Conservation (phyloP, 108 stramenopile genomes). For the Cyclotella choctawhatcheeana region DNA sequence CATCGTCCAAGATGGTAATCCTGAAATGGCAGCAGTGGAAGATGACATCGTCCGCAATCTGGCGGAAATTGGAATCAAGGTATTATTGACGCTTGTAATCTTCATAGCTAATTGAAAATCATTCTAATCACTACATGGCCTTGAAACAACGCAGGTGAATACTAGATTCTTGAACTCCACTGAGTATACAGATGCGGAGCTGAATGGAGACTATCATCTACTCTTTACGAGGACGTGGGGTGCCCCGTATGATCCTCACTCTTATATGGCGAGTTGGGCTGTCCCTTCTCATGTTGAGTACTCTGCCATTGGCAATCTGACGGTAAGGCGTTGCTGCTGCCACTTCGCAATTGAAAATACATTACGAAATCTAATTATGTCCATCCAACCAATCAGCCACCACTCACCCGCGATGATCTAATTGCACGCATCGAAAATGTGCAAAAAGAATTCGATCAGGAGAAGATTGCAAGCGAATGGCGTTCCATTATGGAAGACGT, state of each 20-base stretch:
- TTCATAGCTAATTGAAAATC: too few species aligned
- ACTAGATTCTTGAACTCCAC: conserved; percentile 29
- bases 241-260: conserved; percentile 74
- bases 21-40: conserved; percentile 62
- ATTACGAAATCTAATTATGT: too few species aligned
- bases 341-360: not conserved
- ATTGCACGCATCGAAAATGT: conserved; percentile 51
- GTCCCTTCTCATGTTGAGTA: conserved; percentile 60
- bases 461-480: conserved; percentile 42
- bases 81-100: not conserved
- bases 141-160: not conserved
- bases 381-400: conserved; percentile 11
- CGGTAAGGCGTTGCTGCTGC: not conserved
- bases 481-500: conserved; percentile 54
- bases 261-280: conserved; percentile 58
- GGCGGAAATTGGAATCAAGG: conserved; percentile 51
- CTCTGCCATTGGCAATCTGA: conserved; percentile 43
- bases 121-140: not conserved
- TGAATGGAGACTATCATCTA: conserved; percentile 58
- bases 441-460: conserved; percentile 28
- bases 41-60: conserved; percentile 61
- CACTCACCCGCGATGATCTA: conserved; percentile 52
- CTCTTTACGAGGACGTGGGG: conserved; percentile 69
- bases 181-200: conserved; percentile 49
- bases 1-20: conserved; percentile 55